A percentile compares a stretch with the other conserved stretches of the same genome.
These are phyloP conservation scores for Kwoniella heveanensis DNA, from an alignment of 768 basidiomycete genomes.

Conservation along the genomic window DNA sequence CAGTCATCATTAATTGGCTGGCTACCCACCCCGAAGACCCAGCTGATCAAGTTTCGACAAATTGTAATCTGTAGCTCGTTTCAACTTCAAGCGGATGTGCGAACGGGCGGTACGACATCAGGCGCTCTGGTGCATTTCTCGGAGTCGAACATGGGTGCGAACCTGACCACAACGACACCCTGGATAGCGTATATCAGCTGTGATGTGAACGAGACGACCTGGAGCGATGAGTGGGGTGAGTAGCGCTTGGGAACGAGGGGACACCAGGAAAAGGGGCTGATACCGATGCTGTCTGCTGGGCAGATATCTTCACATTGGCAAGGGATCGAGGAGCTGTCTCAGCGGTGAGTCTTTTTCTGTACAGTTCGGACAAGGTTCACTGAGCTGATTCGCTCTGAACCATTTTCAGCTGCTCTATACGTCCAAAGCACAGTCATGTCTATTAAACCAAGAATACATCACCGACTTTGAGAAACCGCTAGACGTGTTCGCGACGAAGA, in stretches of 20 bases:
- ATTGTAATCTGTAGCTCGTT: conserved; percentile 38
- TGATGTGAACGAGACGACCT: conserved; percentile 72
- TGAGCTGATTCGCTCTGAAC: neutral
- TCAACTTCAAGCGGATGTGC: conserved; percentile 52
- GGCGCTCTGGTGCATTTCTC: conserved; percentile 84
- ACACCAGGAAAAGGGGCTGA: neutral
- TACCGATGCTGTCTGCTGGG: neutral
- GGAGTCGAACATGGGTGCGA: conserved; percentile 61
- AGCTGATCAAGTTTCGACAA: no score
- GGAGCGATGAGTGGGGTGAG: conserved; percentile 54
- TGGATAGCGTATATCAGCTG: conserved; percentile 91
- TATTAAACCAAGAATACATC: conserved; percentile 73
- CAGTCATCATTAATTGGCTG: no score
- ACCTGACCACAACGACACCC: conserved; percentile 67
- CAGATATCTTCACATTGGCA: conserved; percentile 81
- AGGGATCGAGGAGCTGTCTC: conserved; percentile 75
- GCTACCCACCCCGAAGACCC: no score
- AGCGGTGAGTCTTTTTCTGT: conserved; percentile 66
- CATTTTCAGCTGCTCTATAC: conserved; percentile 73
- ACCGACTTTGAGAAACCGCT: conserved; percentile 63
- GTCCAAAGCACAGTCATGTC: conserved; percentile 68
- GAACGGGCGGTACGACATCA: conserved; percentile 58
- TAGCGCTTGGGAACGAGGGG: neutral
- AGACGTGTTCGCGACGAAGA: conserved; percentile 64
- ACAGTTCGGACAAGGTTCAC: neutral